phyloP scores from a whole-genome alignment of 257 asterid genomes.

The Phtheirospermum japonicum region DNA sequence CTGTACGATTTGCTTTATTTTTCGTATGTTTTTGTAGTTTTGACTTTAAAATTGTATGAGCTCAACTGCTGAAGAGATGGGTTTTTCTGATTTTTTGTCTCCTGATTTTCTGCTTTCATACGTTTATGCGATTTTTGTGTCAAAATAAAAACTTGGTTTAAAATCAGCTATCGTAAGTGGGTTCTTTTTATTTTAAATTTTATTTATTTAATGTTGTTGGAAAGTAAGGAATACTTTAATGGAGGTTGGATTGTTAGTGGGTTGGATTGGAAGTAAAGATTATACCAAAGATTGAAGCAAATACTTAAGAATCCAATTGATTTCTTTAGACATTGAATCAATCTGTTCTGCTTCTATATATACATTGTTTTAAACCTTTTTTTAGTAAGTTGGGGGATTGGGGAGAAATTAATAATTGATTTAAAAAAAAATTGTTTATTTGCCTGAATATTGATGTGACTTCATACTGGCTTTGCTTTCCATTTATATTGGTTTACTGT shows the following conservation, averaged over 20 bases:
- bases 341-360: background rate
- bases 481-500: slow-evolving; percentile 15
- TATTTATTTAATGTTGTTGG: slow-evolving; percentile 4
- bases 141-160: background rate
- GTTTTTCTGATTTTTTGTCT: too few species aligned
- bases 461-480: slow-evolving; percentile 9
- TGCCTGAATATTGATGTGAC: slow-evolving; percentile 3
- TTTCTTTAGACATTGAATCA: slow-evolving; percentile 4
- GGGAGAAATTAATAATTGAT: too few species aligned
- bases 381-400: background rate
- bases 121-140: background rate
- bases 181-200: background rate
- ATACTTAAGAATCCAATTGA: background rate
- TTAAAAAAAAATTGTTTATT: too few species aligned
- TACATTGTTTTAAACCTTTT: too few species aligned
- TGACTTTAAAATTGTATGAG: slow-evolving; percentile 5
- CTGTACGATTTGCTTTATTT: background rate
- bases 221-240: background rate
- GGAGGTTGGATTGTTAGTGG: slow-evolving; percentile 10
- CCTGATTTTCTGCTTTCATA: background rate
- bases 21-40: background rate
- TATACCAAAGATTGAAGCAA: slow-evolving; percentile 14
- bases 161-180: slow-evolving; percentile 3
- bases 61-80: background rate
- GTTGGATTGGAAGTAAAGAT: slow-evolving; percentile 33